phyloP scores from a whole-genome alignment of 257 asterid genomes.

The Nicotiana obtusifolia region DNA sequence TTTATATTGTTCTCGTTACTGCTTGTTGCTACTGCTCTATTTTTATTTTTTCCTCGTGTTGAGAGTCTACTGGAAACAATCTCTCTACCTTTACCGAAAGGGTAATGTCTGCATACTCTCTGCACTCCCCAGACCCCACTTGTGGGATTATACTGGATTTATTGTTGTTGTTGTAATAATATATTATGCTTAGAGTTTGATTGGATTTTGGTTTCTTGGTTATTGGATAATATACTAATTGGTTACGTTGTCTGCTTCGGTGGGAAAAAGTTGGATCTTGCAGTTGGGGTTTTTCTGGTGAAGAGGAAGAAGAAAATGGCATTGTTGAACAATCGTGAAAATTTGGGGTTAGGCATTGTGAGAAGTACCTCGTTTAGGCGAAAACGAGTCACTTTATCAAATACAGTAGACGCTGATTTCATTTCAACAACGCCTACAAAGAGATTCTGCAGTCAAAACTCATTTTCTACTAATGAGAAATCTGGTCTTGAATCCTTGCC shows the following conservation, averaged over 20 bases:
- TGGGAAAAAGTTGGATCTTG: slow-evolving; percentile 14
- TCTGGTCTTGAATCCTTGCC: slow-evolving; percentile 53
- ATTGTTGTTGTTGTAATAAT: no score
- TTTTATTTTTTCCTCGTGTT: no score
- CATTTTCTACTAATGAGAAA: slow-evolving; percentile 7
- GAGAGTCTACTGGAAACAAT: no score
- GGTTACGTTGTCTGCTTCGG: background rate
- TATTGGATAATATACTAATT: background rate
- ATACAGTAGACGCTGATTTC: slow-evolving; percentile 9
- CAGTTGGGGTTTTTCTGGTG: background rate
- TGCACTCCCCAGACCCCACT: no score
- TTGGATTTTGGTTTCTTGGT: background rate
- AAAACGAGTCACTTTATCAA: slow-evolving; percentile 40
- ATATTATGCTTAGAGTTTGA: background rate
- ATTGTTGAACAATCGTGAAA: slow-evolving; percentile 14
- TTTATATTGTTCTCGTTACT: no score
- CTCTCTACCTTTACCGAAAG: no score
- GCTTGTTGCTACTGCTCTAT: no score
- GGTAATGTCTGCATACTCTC: no score
- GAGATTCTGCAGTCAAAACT: slow-evolving; percentile 28
- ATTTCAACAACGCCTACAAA: slow-evolving; percentile 18
- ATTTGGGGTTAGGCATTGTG: slow-evolving; percentile 33
- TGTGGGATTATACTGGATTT: no score
- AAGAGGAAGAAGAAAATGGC: slow-evolving; percentile 14
- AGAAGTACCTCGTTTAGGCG: slow-evolving; percentile 56